Percentiles rank a stretch among this genome's conserved stretches.
phyloP scores from a whole-genome alignment of 805 yeast genomes.

The Suhomyces sp. region DNA sequence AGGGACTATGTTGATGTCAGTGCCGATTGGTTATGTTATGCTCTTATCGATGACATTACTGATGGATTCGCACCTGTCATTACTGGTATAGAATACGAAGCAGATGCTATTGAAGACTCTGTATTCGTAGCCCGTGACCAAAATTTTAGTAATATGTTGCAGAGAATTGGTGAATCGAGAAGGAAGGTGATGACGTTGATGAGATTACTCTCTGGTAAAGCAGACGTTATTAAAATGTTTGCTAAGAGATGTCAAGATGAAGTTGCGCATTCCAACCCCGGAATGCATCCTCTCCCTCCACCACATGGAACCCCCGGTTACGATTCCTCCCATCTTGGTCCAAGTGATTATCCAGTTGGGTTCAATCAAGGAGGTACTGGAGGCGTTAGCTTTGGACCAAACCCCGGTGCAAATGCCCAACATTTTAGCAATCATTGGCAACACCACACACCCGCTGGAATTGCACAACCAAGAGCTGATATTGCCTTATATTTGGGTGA shows the following conservation, averaged over 20 bases:
- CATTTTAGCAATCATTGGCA: constrained; percentile 9
- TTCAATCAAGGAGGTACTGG: constrained; percentile 13
- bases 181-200: constrained; percentile 30
- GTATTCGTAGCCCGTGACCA: constrained; percentile 24
- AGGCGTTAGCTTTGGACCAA: constrained; percentile 38
- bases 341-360: constrained; percentile 12
- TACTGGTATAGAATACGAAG: constrained; percentile 29
- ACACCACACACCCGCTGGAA: constrained; percentile 7
- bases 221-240: constrained; percentile 30
- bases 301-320: background rate
- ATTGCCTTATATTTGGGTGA: constrained; percentile 31
- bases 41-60: constrained; percentile 31
- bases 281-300: constrained; percentile 9
- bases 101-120: constrained; percentile 29
- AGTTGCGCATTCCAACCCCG: constrained; percentile 11
- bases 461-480: constrained; percentile 30
- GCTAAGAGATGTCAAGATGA: constrained; percentile 31
- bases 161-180: constrained; percentile 27
- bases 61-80: constrained; percentile 32
- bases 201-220: constrained; percentile 29
- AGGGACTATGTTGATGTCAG: constrained; percentile 30
- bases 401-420: constrained; percentile 28
- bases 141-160: constrained; percentile 25
- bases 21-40: constrained; percentile 33
- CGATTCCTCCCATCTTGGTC: background rate